phyloP scores from a whole-genome alignment of 352 stramenopile species.

The Phytophthora megakarya region DNA sequence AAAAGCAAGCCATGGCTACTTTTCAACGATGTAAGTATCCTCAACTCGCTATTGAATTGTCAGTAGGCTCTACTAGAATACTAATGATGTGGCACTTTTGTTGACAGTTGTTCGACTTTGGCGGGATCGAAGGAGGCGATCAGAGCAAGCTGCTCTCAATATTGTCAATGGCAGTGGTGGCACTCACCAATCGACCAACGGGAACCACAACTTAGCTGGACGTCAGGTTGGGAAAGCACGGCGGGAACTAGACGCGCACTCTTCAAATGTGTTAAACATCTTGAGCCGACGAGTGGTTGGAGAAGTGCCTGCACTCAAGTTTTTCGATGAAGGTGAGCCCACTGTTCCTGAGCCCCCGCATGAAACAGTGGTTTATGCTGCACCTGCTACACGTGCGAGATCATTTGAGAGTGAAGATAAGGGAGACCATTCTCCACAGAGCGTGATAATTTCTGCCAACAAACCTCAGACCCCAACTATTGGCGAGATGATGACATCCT shows the following conservation, averaged over 20 bases:
- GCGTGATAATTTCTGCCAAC: background rate
- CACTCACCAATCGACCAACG: conserved; percentile 12
- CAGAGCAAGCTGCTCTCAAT: conserved; percentile 52
- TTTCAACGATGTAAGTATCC: conserved; percentile 61
- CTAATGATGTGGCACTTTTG: background rate
- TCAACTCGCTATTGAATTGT: background rate
- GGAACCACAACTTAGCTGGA: conserved; percentile 14
- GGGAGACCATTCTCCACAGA: background rate
- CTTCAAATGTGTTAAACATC: conserved; percentile 74
- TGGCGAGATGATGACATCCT: conserved; percentile 28
- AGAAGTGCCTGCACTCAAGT: conserved; percentile 76
- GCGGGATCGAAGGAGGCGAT: conserved; percentile 56
- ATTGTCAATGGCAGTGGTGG: conserved; percentile 50
- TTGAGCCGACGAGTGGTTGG: conserved; percentile 74
- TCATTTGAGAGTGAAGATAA: background rate
- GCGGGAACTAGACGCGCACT: conserved; percentile 59
- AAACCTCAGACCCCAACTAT: conserved; percentile 10
- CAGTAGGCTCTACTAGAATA: background rate
- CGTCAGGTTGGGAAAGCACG: conserved; percentile 49
- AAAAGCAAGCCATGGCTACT: conserved; percentile 47
- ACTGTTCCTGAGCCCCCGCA: background rate
- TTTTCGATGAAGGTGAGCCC: conserved; percentile 61
- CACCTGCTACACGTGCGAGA: background rate
- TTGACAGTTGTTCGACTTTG: conserved; percentile 64
- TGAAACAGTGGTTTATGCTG: conserved; percentile 2